Evolutionary conservation across 2,329 filamentous ascomycete genomes (phyloP).

Genomic region (Stromatinia cepivora): DNA sequence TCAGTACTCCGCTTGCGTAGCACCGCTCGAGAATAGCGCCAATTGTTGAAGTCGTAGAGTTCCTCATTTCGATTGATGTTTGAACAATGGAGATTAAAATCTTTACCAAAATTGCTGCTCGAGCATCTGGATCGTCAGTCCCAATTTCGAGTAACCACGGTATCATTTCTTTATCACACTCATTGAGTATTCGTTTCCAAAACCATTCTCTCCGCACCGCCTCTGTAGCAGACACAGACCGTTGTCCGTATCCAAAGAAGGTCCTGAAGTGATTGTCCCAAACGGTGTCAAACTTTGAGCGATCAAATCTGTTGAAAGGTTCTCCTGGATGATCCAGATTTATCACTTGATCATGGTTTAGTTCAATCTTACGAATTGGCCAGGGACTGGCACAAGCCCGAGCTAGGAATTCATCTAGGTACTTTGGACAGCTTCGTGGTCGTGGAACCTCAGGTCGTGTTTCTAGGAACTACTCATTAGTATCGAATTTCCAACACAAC

Average conservation of each 20-base stretch:
- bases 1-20: not conserved
- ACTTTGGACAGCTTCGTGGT: too few species aligned
- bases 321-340: not conserved
- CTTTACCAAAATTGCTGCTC: constrained; percentile 1
- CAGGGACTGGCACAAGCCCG: not conserved
- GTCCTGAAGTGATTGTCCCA: constrained; percentile 1
- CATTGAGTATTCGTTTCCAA: not conserved
- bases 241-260: not conserved
- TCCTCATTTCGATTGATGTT: not conserved
- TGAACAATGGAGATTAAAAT: not conserved
- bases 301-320: not conserved
- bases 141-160: not conserved
- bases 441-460: not conserved
- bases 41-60: not conserved
- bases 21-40: constrained; percentile 5
- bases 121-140: not conserved
- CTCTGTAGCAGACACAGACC: not conserved
- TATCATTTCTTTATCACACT: not conserved
- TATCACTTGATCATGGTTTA: not conserved
- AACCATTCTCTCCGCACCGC: not conserved
- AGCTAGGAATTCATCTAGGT: not conserved
- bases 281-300: not conserved
- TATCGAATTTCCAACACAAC: not conserved
- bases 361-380: not conserved
- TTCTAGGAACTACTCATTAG: not conserved